phyloP scores from a whole-genome alignment of 257 asterid species.

The Gentiana straminea region DNA sequence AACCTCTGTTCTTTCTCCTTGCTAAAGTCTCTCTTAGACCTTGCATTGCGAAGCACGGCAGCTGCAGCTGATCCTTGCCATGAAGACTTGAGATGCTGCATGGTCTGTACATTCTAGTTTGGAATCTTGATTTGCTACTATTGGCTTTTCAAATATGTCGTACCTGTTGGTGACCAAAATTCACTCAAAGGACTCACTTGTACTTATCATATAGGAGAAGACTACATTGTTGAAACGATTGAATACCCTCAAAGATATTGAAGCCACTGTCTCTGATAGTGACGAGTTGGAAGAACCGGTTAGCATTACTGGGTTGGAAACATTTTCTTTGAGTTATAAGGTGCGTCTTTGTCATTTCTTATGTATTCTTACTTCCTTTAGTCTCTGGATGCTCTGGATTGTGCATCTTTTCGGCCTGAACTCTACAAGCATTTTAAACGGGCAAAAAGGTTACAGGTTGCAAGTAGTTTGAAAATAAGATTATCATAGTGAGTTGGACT shows the following conservation, averaged over 20 bases:
- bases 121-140: not conserved
- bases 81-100: slow-evolving; percentile 91
- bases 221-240: slow-evolving; percentile 82
- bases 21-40: slow-evolving; percentile 89
- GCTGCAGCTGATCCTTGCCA: slow-evolving; percentile 94
- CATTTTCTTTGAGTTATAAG: slow-evolving; percentile 91
- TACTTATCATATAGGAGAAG: slow-evolving; percentile 46
- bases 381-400: not conserved
- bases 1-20: slow-evolving; percentile 7
- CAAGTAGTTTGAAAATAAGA: no score
- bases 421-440: no score
- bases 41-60: slow-evolving; percentile 90
- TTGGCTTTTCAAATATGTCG: not conserved
- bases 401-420: not conserved
- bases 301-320: slow-evolving; percentile 88
- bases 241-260: slow-evolving; percentile 81
- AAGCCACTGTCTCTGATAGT: slow-evolving; percentile 40
- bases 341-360: slow-evolving; percentile 19
- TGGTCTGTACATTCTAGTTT: slow-evolving; percentile 50
- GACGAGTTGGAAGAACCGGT: slow-evolving; percentile 71
- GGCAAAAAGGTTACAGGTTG: no score
- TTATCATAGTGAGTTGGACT: no score
- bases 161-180: slow-evolving; percentile 4
- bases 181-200: slow-evolving; percentile 2
- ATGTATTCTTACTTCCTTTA: not conserved